A percentile compares a stretch with the other conserved stretches of the same genome.
phyloP scores from a whole-genome alignment of 306 rosid species.

The Mimosa bimucronata region DNA sequence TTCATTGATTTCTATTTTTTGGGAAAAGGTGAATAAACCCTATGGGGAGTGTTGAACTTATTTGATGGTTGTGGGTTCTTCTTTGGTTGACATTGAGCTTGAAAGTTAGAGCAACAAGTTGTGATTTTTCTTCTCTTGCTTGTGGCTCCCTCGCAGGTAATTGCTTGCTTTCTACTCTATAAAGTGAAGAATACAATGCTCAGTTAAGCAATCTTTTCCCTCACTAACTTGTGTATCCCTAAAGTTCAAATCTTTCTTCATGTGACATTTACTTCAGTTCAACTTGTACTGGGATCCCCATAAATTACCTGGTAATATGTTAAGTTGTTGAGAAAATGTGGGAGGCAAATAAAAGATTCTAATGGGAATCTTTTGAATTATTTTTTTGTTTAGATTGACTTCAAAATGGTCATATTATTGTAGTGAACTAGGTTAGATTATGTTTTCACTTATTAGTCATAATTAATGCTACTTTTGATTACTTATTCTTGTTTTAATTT shows the following conservation, averaged over 20 bases:
- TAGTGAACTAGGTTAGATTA: too few species aligned
- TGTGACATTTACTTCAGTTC: too few species aligned
- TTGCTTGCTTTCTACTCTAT: conserved; percentile 32
- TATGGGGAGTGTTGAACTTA: too few species aligned
- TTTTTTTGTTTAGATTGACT: background rate
- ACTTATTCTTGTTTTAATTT: too few species aligned
- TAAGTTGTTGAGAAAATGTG: background rate
- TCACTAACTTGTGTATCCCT: background rate
- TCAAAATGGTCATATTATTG: background rate
- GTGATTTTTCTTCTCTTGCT: conserved; percentile 15
- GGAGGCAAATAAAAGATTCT: background rate
- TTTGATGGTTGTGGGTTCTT: too few species aligned
- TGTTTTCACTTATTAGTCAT: too few species aligned
- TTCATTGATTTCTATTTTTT: too few species aligned
- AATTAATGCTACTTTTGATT: too few species aligned
- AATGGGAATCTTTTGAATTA: background rate
- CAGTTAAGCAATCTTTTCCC: conserved; percentile 9
- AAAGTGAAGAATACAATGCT: conserved; percentile 41
- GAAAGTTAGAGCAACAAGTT: too few species aligned
- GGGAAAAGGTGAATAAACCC: too few species aligned
- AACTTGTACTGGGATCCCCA: conserved; percentile 24
- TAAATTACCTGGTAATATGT: conserved; percentile 34
- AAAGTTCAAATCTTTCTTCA: conserved; percentile 21
- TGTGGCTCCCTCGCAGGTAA: background rate
- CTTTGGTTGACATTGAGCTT: too few species aligned